These are phyloP conservation scores for Alternaria metachromatica DNA, from an alignment of 2,329 filamentous ascomycete genomes.

Conservation along the genomic window DNA sequence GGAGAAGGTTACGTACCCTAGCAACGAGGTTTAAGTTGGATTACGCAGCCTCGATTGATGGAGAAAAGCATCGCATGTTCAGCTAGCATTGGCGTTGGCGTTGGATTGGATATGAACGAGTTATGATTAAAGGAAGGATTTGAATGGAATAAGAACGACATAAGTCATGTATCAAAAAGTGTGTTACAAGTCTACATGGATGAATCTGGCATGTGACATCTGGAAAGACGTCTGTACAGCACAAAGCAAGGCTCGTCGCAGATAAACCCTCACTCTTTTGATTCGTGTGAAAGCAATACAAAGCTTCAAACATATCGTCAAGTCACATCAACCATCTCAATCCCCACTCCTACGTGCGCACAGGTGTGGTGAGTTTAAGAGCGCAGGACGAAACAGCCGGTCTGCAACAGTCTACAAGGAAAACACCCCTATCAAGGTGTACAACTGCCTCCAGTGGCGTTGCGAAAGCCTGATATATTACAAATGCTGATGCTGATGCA, in stretches of 20 bases:
- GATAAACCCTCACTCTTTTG: background rate
- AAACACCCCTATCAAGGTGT: background rate
- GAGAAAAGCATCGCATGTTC: background rate
- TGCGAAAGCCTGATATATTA: background rate
- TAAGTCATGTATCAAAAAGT: background rate
- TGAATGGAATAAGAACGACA: background rate
- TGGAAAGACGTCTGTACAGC: background rate
- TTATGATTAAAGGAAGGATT: background rate
- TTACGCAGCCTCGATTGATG: background rate
- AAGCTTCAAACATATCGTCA: background rate
- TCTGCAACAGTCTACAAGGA: background rate
- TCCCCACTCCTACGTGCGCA: background rate
- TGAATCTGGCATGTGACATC: background rate
- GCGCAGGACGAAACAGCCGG: background rate
- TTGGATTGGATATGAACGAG: background rate
- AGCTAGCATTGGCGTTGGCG: background rate
- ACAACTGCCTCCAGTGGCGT: background rate
- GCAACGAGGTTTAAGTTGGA: conserved; percentile 53
- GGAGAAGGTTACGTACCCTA: conserved; percentile 59
- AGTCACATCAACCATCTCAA: background rate
- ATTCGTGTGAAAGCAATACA: background rate
- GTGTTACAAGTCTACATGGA: background rate
- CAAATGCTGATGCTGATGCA: background rate
- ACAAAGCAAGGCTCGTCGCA: background rate
- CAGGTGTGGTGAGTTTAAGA: background rate